Base-by-base conservation (phyloP, 1,284 basidiomycete species). In the Sutorius eximius region DNA sequence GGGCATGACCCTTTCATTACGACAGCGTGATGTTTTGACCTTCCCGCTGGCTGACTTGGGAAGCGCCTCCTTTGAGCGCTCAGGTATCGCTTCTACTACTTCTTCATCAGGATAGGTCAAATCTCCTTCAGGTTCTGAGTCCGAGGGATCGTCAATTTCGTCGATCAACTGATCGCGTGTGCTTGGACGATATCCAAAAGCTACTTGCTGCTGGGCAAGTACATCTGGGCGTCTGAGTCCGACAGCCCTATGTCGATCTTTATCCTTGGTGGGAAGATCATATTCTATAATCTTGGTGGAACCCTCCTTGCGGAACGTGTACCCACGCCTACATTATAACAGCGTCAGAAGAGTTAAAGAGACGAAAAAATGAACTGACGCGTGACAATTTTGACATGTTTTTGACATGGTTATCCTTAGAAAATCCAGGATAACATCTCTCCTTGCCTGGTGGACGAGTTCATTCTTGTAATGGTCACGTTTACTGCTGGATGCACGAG, bases 251-350 rank as follows among this genome's bases (percentile, higher is more conserved):
- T 90, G 85, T 49, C 82, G 78, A 36, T 73, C 77, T 71, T 91
- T 91, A 68, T 95, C 89, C 73, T 95, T 96, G 7, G 73, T 54
- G 2, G 91, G 80, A 30, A 98, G 80, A 64, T 95, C 94, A 65
- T 92, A 91, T 74, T 98, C 95, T 69, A 98, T 89, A 59, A 99
- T 84, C 75, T 98, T 98, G 56, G 93, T 91, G 68, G 92, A 82
- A 1, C 93, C 94, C 69, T 99, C 97, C 71, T 95, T 98, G 56
- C 95, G 87, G 73, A 93, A 92, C 0, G 91, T 91, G 67, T 93
- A 93, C 2, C 81, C 86, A 65, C 82, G 75, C n/a, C 94, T 96
- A 51, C 24, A 27, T 58, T 34, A 47, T 32, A 38, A 30, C 6
- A 46, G 16, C n/a, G 36, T 62, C 40, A 64, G 40, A 4, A 24